phyloP scores from a whole-genome alignment of 1,139 yeast species.

The Yamadazyma epiphylla region DNA sequence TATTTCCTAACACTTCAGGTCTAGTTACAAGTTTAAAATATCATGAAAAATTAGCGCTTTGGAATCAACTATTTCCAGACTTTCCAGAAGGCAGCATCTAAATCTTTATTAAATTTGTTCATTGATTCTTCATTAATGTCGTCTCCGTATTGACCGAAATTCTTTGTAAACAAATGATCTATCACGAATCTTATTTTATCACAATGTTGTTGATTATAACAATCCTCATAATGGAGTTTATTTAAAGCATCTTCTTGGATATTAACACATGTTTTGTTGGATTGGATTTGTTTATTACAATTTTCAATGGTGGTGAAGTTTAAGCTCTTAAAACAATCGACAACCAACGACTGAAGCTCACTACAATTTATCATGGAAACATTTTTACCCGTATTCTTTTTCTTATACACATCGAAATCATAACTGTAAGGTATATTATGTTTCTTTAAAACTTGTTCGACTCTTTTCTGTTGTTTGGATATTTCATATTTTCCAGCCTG shows the following conservation, averaged over 20 bases:
- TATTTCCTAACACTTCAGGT: conserved; percentile 76
- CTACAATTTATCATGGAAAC: conserved; percentile 39
- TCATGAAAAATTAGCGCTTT: conserved; percentile 42
- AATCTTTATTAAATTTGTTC: conserved; percentile 24
- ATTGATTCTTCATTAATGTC: conserved; percentile 23
- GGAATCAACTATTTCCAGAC: conserved; percentile 44
- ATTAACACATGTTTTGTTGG: conserved; percentile 28
- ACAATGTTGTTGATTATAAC: conserved; percentile 38
- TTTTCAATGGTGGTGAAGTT: conserved; percentile 21
- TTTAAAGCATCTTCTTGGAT: conserved; percentile 35
- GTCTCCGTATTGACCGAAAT: conserved; percentile 41
- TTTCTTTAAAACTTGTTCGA: conserved; percentile 22
- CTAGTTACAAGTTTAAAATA: conserved; percentile 54
- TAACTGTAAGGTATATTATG: conserved; percentile 15
- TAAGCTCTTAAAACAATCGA: conserved; percentile 36
- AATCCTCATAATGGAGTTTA: conserved; percentile 34
- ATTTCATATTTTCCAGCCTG: conserved; percentile 23
- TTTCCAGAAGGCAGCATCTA: conserved; percentile 30
- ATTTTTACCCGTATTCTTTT: conserved; percentile 19
- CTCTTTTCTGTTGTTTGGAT: conserved; percentile 25
- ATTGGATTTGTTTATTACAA: conserved; percentile 27
- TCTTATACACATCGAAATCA: conserved; percentile 33
- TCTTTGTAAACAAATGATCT: conserved; percentile 34
- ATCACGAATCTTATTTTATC: conserved; percentile 33
- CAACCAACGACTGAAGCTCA: conserved; percentile 36